Base-by-base conservation (phyloP, 768 basidiomycete species). In the Calocera viscosa region DNA sequence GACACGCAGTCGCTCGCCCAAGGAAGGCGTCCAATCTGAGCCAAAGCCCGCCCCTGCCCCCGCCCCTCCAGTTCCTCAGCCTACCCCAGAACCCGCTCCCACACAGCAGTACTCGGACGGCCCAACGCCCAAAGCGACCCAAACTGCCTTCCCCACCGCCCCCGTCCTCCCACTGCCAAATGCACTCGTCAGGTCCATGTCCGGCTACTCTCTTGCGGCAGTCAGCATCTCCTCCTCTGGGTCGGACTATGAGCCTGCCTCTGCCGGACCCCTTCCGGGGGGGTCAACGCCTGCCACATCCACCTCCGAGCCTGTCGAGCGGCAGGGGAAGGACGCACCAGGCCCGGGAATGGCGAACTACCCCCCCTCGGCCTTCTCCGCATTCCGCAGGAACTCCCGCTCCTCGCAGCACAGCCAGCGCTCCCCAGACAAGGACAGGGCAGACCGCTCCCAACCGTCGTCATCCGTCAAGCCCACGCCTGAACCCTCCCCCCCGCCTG, bases 21-120 rank as follows among this genome's bases (percentile, higher is more conserved):
- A 16, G 30, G 22, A 49, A 26, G 49, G 22, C 24, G 49, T n/a
- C n/a, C n/a, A n/a, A n/a, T n/a, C n/a, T n/a, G n/a, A n/a, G n/a
- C n/a, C n/a, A n/a, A 38, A 38, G 35, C 14, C 78, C 74, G 63
- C 76, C 81, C 10, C 79, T 82, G 12, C 84, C 86, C 26, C 76
- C 80, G 1, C 85, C 86, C 67, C 83, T 84, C 40, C 85, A 86
- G 35, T 83, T 84, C 3, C 84, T 87, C 43, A 77, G 86, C 2
- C 80, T 83, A 70, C 85, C 86, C 14, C 85, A 86, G 26, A 75
- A 76, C 0, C 69, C 78, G 72, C 67, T 72, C 3, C 68, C 8
- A 47, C 7, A 47, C 8, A 47, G 43, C 5, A 47, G 5, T 47
- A 17, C 24, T 19, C 19, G 43, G 7, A 3, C 43, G 16, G 19